Conservation (phyloP, 352 stramenopile species). For the Blastocystis sp. region DNA sequence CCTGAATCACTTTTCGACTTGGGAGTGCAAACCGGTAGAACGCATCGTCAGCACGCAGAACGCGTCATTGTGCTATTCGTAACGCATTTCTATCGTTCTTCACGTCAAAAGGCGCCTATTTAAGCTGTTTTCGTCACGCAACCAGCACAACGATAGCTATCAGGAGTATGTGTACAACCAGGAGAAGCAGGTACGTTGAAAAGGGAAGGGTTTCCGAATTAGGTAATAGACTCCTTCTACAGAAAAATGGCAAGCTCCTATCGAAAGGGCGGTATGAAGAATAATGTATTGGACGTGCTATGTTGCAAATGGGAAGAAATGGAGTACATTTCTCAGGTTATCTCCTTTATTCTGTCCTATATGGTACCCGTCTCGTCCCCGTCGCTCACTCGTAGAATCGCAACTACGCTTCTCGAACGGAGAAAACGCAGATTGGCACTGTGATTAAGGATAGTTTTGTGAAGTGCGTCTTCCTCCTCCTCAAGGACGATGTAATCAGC, state of each 20-base stretch:
- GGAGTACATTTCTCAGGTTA: slow-evolving; percentile 3
- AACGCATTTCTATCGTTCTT: background rate
- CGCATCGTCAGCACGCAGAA: background rate
- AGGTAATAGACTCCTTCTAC: slow-evolving; percentile 9
- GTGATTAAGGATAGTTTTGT: slow-evolving; percentile 7
- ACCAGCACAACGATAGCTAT: slow-evolving; percentile 1
- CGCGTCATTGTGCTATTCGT: slow-evolving; percentile 1
- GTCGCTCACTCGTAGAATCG: slow-evolving; percentile 5
- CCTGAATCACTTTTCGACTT: slow-evolving; percentile 19
- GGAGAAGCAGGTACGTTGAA: background rate
- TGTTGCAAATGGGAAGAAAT: slow-evolving; percentile 62
- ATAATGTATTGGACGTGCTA: background rate
- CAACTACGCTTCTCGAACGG: slow-evolving; percentile 32
- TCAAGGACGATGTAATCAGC: background rate
- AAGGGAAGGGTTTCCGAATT: background rate
- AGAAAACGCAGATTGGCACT: background rate
- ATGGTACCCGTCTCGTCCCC: background rate
- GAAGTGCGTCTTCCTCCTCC: background rate
- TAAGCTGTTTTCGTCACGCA: slow-evolving; percentile 13
- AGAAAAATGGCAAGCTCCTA: background rate
- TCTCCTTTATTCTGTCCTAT: slow-evolving; percentile 5
- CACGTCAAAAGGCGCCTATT: background rate
- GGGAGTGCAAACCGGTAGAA: slow-evolving; percentile 36
- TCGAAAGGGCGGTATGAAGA: background rate
- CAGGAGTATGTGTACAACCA: slow-evolving; percentile 40